Percentiles rank a stretch among this genome's conserved stretches.
phyloP scores from a whole-genome alignment of 2,329 filamentous ascomycete species.

The Fusarium illudens region DNA sequence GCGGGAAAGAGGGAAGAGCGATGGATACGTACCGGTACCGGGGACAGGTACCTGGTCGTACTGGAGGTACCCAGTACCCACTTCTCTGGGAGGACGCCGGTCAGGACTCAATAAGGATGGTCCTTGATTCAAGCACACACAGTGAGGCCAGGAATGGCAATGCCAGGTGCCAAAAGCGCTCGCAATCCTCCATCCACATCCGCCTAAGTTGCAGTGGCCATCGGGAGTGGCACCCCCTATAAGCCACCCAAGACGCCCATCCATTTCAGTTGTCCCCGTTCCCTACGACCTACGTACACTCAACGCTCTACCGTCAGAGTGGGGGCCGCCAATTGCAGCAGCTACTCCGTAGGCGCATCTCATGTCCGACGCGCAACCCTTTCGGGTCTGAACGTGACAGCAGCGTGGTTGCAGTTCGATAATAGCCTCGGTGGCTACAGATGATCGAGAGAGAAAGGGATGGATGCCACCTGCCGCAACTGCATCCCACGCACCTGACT shows the following conservation, averaged over 20 bases:
- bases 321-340: conserved; percentile 8
- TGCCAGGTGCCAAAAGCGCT: conserved; percentile 1
- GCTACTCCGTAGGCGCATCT: not conserved
- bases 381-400: conserved; percentile 26
- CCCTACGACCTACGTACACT: not conserved
- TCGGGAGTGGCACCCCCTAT: conserved; percentile 23
- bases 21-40: conserved; percentile 30
- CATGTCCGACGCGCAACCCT: conserved; percentile 28
- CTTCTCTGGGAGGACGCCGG: conserved; percentile 2
- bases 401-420: conserved; percentile 16
- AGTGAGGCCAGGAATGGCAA: conserved; percentile 1
- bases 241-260: conserved; percentile 5
- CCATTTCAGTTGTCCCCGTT: conserved; percentile 2
- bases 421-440: conserved; percentile 15
- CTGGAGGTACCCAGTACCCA: conserved; percentile 9
- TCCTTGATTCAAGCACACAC: conserved; percentile 2
- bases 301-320: conserved; percentile 2
- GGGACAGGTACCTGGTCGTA: not conserved
- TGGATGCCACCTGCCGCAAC: not conserved
- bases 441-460: conserved; percentile 8
- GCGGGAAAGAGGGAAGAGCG: conserved; percentile 4
- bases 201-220: conserved; percentile 1
- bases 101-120: conserved; percentile 24
- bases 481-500: conserved; percentile 10
- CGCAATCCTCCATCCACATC: not conserved